These are phyloP conservation scores for Saccharomycopsis fibuligera DNA, from an alignment of 805 yeast genomes.

Conservation along the genomic window DNA sequence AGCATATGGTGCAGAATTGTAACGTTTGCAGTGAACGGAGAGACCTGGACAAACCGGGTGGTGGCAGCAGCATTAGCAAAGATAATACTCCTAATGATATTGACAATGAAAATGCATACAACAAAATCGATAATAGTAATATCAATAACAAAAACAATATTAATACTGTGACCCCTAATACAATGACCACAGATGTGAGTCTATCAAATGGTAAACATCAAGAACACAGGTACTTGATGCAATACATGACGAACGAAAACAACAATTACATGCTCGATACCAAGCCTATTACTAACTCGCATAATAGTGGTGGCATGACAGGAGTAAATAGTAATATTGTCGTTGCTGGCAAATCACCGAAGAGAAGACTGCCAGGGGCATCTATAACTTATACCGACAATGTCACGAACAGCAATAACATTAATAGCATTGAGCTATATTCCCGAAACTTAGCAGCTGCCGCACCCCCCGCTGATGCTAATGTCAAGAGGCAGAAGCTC, in stretches of 20 bases:
- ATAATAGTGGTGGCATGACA: no score
- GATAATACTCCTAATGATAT: background rate
- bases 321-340: background rate
- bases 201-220: no score
- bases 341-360: background rate
- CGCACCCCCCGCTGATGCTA: no score
- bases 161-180: background rate
- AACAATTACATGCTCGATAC: background rate
- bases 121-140: background rate
- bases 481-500: conserved; percentile 1
- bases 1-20: conserved; percentile 71
- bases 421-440: no score
- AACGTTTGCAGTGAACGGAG: conserved; percentile 17
- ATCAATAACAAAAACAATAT: background rate
- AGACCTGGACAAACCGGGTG: background rate
- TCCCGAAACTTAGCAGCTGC: no score
- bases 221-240: no score
- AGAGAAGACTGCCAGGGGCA: no score
- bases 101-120: background rate
- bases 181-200: background rate
- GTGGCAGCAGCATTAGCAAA: background rate
- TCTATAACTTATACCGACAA: no score
- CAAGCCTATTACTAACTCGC: no score
- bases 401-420: no score
- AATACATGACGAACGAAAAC: background rate